These are phyloP conservation scores for Aspergillus sclerotialis DNA, from an alignment of 2,329 filamentous ascomycete genomes.

Conservation along the genomic window DNA sequence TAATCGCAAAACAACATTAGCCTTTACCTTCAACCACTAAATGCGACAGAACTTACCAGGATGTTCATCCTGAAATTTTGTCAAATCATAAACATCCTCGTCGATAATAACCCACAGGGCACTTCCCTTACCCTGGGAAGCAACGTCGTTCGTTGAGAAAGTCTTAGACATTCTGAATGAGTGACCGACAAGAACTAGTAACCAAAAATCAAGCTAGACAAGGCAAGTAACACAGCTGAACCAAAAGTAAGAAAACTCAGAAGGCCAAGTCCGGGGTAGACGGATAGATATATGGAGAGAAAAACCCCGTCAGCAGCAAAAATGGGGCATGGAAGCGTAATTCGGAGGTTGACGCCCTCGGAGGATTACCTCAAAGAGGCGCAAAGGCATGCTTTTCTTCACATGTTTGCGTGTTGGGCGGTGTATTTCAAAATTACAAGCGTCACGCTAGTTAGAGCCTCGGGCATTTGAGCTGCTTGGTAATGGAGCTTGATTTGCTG, in stretches of 20 bases:
- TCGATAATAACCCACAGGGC: constrained; percentile 87
- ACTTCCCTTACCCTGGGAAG: constrained; percentile 81
- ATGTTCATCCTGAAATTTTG: constrained; percentile 78
- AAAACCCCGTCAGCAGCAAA: no score
- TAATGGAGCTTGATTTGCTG: background rate
- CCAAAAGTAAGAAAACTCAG: no score
- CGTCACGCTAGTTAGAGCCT: background rate
- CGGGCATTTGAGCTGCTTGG: background rate
- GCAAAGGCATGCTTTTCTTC: no score
- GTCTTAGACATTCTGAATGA: constrained; percentile 68
- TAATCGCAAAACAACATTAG: constrained; percentile 12
- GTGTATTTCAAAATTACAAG: background rate
- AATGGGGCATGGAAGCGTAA: no score
- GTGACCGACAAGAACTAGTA: constrained; percentile 1
- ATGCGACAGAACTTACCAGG: constrained; percentile 45
- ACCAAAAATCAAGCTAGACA: constrained; percentile 5
- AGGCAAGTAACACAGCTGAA: no score
- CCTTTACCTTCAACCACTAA: background rate
- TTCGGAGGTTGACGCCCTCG: no score
- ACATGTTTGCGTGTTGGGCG: background rate
- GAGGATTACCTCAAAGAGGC: no score
- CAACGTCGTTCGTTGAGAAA: constrained; percentile 77
- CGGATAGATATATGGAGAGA: constrained; percentile 9
- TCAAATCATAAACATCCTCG: constrained; percentile 91
- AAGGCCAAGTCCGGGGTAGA: constrained; percentile 1